Percentiles rank a stretch among this genome's conserved stretches.
phyloP scores from a whole-genome alignment of 169 alveolate species.

The Babesia bovis region DNA sequence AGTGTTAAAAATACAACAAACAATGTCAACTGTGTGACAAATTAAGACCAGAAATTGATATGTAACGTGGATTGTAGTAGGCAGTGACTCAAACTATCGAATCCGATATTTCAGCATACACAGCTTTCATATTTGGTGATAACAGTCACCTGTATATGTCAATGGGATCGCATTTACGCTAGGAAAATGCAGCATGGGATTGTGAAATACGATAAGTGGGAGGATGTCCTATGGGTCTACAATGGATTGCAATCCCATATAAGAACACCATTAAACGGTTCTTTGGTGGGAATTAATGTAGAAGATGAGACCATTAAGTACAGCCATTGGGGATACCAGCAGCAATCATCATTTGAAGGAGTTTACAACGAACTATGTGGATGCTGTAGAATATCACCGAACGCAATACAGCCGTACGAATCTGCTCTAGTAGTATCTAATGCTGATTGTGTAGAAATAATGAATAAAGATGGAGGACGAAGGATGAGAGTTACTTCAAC shows the following conservation, averaged over 20 bases:
- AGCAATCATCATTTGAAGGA: background rate
- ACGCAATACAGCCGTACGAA: constrained; percentile 48
- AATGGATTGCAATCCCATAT: constrained; percentile 35
- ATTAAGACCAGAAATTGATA: too few relatives aligned
- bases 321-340: constrained; percentile 17
- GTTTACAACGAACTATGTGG: constrained; percentile 42
- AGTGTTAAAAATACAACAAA: too few relatives aligned
- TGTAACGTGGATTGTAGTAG: too few relatives aligned
- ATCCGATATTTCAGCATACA: too few relatives aligned
- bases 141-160: too few relatives aligned
- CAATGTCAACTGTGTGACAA: too few relatives aligned
- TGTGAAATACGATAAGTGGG: constrained; percentile 63
- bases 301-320: constrained; percentile 50
- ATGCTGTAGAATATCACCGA: constrained; percentile 12
- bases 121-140: background rate
- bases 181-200: constrained; percentile 64
- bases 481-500: constrained; percentile 16
- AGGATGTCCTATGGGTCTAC: constrained; percentile 58
- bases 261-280: constrained; percentile 51
- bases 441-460: constrained; percentile 33
- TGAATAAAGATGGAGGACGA: constrained; percentile 49
- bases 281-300: constrained; percentile 39
- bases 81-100: too few relatives aligned
- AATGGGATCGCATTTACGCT: too few relatives aligned
- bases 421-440: constrained; percentile 28